Evolutionary conservation across 768 basidiomycete genomes (phyloP).

Genomic region (Pleurotus pulmonarius): DNA sequence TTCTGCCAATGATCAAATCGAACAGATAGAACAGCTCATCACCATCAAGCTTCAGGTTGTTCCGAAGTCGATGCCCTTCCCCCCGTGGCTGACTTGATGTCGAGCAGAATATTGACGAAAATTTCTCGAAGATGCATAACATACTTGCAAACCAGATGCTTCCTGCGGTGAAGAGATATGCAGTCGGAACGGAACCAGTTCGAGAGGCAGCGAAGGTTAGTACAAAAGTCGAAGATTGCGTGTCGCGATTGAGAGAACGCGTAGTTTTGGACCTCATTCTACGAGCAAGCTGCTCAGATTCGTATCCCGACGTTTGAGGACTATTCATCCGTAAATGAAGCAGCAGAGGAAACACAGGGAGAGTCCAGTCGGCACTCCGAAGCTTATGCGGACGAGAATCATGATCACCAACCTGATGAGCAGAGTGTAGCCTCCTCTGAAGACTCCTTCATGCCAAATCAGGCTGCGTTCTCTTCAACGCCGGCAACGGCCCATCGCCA

Average conservation of each 20-base stretch:
- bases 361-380: conserved; percentile 15
- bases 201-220: conserved; percentile 86
- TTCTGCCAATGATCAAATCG: conserved; percentile 76
- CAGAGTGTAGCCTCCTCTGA: conserved; percentile 55
- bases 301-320: conserved; percentile 75
- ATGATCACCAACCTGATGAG: conserved; percentile 23
- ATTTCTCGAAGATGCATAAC: conserved; percentile 88
- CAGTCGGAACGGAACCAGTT: conserved; percentile 82
- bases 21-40: conserved; percentile 94
- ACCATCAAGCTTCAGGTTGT: conserved; percentile 85
- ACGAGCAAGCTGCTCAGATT: conserved; percentile 89
- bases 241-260: not conserved
- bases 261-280: conserved; percentile 97
- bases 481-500: conserved; percentile 46
- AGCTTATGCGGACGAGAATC: conserved; percentile 16
- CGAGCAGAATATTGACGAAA: conserved; percentile 82
- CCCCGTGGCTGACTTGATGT: conserved; percentile 2
- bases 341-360: conserved; percentile 27
- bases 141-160: conserved; percentile 75
- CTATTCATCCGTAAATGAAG: conserved; percentile 52
- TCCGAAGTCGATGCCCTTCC: not conserved
- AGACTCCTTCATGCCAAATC: conserved; percentile 69
- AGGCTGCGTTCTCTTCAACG: conserved; percentile 75
- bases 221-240: not conserved
- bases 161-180: conserved; percentile 88